These are phyloP conservation scores for Pyricularia pennisetigena DNA, from an alignment of 2,329 filamentous ascomycete genomes.

Conservation along the genomic window DNA sequence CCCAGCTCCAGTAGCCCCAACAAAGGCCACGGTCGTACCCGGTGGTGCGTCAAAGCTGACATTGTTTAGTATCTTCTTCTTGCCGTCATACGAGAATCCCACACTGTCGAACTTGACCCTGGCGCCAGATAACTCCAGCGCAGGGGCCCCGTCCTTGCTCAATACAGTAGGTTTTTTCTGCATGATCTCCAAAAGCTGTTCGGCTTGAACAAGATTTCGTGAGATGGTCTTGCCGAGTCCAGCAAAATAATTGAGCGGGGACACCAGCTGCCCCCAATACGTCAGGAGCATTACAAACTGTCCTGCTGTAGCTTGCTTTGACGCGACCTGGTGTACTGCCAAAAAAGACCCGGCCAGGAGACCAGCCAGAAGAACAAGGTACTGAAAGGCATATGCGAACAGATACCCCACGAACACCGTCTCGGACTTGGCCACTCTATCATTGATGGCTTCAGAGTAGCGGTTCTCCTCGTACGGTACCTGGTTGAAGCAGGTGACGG, in stretches of 20 bases:
- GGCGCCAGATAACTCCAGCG: slow-evolving; percentile 40
- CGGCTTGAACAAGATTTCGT: slow-evolving; percentile 46
- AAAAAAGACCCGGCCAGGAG: slow-evolving; percentile 54
- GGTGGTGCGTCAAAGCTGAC: slow-evolving; percentile 39
- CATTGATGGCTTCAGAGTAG: slow-evolving; percentile 39
- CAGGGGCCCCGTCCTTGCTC: slow-evolving; percentile 38
- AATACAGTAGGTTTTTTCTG: slow-evolving; percentile 43
- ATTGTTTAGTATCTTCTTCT: slow-evolving; percentile 45
- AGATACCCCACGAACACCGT: slow-evolving; percentile 33
- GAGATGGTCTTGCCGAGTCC: slow-evolving; percentile 45
- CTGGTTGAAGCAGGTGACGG: slow-evolving; percentile 50
- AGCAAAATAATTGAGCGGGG: slow-evolving; percentile 61
- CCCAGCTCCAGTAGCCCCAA: slow-evolving; percentile 49
- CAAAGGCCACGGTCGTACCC: slow-evolving; percentile 48
- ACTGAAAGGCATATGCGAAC: slow-evolving; percentile 44
- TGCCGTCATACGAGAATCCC: slow-evolving; percentile 48
- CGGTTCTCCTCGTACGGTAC: slow-evolving; percentile 44
- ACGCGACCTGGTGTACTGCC: slow-evolving; percentile 56
- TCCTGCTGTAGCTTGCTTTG: slow-evolving; percentile 49
- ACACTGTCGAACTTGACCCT: slow-evolving; percentile 45
- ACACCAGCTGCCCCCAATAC: slow-evolving; percentile 65
- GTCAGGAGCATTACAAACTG: slow-evolving; percentile 63
- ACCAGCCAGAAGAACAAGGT: slow-evolving; percentile 57
- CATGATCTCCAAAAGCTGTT: slow-evolving; percentile 49
- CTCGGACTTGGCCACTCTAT: slow-evolving; percentile 25